Evolutionary conservation across 2,329 filamentous ascomycete species (phyloP), one percentile per base, ranked within the genome.

Genomic region (Seiridium cupressi): DNA sequence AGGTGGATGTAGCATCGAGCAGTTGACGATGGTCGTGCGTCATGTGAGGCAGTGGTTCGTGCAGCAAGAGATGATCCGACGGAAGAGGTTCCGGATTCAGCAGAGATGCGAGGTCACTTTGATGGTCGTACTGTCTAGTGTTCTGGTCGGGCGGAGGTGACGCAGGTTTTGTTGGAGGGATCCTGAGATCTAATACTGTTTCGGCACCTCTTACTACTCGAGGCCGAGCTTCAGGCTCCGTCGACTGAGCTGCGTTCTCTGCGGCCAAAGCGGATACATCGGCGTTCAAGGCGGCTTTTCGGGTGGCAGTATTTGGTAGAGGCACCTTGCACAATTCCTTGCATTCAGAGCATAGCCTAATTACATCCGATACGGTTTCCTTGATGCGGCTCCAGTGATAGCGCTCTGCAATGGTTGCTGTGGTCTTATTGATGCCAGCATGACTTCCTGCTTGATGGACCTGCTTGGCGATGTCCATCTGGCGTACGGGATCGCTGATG

Each of bases 381-480:
- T 98, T 99, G 79, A 98, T 98, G 62, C 94, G 87, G 53, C 96
- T 93, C 95, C 95, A 99, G 77, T 98, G 95, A 73, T 94, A 97
- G 70, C 89, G 90, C 72, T 97, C 92, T 9, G 94, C 92, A 69
- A 99, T 97, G 26, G 88, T 90, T 26, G 94, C 93, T 1, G 94
- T 98, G 0, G 94, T 98, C 79, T 97, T 97, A 81, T 99, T 99
- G 81, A 98, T 98, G 56, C 95, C 95, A 5, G 90, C 92, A 72
- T 99, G 95, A 47, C 89, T 84, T 59, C 79, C 75, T 60, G 81
- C 76, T 57, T 87, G 81, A 75, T 99, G 95, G 44, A 93, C 84
- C 60, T 84, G 81, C 51, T 90, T 83, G 10, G 93, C 92, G 68
- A 98, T 95, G 62, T 95, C 91, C 74, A 96, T 96, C 79, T 99